Conservation (phyloP, 805 yeast species). For the Pichia gijzeniarum region DNA sequence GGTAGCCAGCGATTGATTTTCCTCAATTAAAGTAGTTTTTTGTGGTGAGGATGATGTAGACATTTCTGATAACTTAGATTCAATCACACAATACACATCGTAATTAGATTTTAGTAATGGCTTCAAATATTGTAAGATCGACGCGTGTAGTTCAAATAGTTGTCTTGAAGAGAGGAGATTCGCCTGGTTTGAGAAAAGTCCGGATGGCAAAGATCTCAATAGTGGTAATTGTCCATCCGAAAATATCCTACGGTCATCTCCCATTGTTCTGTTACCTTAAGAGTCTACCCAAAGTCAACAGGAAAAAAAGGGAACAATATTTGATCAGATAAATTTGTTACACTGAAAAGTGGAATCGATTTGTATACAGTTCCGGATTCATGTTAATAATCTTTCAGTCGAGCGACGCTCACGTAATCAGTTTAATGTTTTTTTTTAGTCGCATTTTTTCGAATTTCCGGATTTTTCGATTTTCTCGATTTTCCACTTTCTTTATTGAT, state of each 20-base stretch:
- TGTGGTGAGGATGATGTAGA: too few species aligned
- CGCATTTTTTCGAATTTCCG: neutral
- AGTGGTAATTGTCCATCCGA: constrained; percentile 5
- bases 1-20: neutral
- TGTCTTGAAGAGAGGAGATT: constrained; percentile 29
- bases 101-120: constrained; percentile 13
- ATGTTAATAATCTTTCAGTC: neutral
- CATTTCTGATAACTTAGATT: neutral
- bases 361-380: neutral
- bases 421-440: neutral
- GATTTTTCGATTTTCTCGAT: neutral
- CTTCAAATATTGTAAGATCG: constrained; percentile 30
- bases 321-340: too few species aligned
- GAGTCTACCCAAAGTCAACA: neutral
- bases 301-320: too few species aligned
- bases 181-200: constrained; percentile 1
- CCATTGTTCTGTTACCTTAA: neutral
- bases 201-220: constrained; percentile 3
- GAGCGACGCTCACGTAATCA: neutral
- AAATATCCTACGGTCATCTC: constrained; percentile 2
- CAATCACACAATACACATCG: neutral
- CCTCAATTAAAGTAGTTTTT: too few species aligned
- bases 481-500: neutral
- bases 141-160: constrained; percentile 30
- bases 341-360: too few species aligned